Evolutionary conservation across 2,329 filamentous ascomycete genomes (phyloP), one percentile per base, ranked within the genome.

Genomic region (Xylaria sp.): DNA sequence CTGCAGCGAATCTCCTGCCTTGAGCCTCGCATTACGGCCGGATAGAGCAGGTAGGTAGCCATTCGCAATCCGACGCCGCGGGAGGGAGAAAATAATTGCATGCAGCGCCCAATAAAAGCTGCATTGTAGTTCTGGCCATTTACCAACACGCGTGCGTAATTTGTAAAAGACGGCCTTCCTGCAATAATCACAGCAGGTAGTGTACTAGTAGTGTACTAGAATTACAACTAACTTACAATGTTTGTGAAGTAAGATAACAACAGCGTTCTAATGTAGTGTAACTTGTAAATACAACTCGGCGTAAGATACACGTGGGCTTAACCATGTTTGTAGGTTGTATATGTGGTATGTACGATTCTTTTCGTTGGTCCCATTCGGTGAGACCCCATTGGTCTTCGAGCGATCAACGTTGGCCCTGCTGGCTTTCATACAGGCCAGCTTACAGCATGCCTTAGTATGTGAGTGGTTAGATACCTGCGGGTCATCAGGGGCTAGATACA

Each of bases 21-120:
- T 1, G 2, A 12, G 23, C n/a, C 5, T 47, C n/a, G n/a, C n/a
- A 21, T 10, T 27, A 27, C 23, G 13, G 13, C 5, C 8, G 3
- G 23, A 25, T 51, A 10, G 21, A 21, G 42, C 8, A 47, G 5
- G 18, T 37, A 29, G 32, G 61, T 58, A 40, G n/a, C 27, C 8
- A n/a, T 55, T 65, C 63, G 57, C 63, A 61, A 55, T 47, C 63
- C 57, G 63, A 61, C 54, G n/a, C 37, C 21, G 47, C 13, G 44
- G 32, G 58, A 53, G 23, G 9, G 10, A 35, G 1, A 2, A 35
- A 10, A 29, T 48, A 55, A 35, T 27, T 40, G 27, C 21, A 55
- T 35, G 29, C 42, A 35, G 27, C 12, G 23, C 21, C 35, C 35
- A 65, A 59, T 64, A 59, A 53, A 65, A 27, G 0, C n/a, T 51